Evolutionary conservation across 768 basidiomycete genomes (phyloP), one percentile per base, ranked within the genome.

Genomic region (Pulveroboletus sp.): DNA sequence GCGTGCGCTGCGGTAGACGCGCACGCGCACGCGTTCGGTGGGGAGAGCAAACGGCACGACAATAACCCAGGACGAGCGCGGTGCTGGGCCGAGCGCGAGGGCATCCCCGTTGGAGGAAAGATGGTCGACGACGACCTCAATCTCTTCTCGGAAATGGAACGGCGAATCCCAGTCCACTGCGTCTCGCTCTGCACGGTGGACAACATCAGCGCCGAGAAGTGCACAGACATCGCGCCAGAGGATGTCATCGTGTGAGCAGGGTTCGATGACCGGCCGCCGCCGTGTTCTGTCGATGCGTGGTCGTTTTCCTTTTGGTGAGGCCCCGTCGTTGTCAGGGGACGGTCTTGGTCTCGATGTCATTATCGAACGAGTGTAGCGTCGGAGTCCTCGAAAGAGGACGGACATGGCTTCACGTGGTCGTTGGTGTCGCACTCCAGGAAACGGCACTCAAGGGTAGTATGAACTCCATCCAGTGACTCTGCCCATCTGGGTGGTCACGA

Each of bases 1-100:
- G 30, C 82, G 79, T 11, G 78, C 77, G 56, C 85, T 78, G 40
- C 83, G 80, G 63, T 86, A 88, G 1, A 97, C 76, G 46, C 80
- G 76, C 2, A 81, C 86, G 28, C 80, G 78, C 35, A 95, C 79
- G 17, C 70, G 79, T 66, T 99, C 95, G 8, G 85, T 85, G 0
- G 93, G 91, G 8, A 98, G 76, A 2, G 84, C 79, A 56, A 93
- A 89, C 0, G 95, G 95, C 0, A 87, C 80, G 31, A 90, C 74
- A 32, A 97, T 73, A 1, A 85, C 85, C 91, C 95, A 97, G 21
- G 83, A 77, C 0, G 75, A 75, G 47, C 67, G 69, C 5, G 75
- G 65, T 0, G 69, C 65, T 9, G 75, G 72, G 5, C 78, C 73
- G 10, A 79, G 59, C 0, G 82, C 86, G 12, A 92, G 71, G 0